Base-by-base conservation (phyloP, 2,329 filamentous ascomycete species). In the Clarireedia paspali region DNA sequence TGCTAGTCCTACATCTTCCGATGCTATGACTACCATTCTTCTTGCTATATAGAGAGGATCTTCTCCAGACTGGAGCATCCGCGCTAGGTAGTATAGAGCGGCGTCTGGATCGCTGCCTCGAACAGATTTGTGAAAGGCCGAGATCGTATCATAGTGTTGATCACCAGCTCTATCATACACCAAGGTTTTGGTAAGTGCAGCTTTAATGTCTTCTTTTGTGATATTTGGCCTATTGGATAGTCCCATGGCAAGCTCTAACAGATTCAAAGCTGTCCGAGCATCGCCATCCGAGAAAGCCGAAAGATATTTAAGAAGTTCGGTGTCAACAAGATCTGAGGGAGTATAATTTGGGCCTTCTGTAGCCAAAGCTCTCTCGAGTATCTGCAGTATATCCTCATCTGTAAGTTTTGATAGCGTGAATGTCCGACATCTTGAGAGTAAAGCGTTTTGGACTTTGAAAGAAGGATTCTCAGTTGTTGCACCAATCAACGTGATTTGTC, bases 401-500 rank as follows among this genome's bases (percentile, higher is more conserved):
- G 80, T 80, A 45, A 99, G 79, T 62, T 91, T 85, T 47, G 84
- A 76, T 9, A 99, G 74, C 0, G 90, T 95, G 64, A 99, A 97
- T 0, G 90, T 95, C 27, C 94, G 81, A 71, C 92, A 97, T 47
- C 94, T 81, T 24, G 89, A 95, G 2, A 97, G 77, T 54, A 99
- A 77, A 2, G 94, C 92, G 61, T 83, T 86, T 64, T 94, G 88
- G 44, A 99, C 84, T 67, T 95, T 92, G 76, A 97, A 97, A 4
- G 87, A 92, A 0, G 94, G 94, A 63, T 99, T 99, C 71, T 99
- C 94, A 0, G 94, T 99, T 3, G 94, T 99, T 6, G 94, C 94
- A 10, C 91, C 94, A 59, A 97, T 94, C 30, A 99, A 77, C 0
- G 89, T 96, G 62, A 99, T 86, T 23, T 88, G 88, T 5, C 94